A percentile compares a stretch with the other conserved stretches of the same genome.
phyloP scores from a whole-genome alignment of 768 basidiomycete genomes.

The Lactarius vividus region DNA sequence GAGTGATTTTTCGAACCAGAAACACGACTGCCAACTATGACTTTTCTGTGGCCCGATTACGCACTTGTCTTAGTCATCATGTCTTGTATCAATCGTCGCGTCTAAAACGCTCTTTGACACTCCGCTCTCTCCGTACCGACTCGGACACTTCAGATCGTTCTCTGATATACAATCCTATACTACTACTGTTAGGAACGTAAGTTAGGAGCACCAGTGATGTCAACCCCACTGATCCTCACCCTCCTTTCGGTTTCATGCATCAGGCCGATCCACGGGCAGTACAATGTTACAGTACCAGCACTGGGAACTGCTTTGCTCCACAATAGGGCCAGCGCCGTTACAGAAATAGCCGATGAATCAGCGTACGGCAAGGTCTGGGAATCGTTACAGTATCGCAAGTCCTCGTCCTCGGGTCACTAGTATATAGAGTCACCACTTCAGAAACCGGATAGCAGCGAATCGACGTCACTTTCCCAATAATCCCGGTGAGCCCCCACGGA shows the following conservation, averaged over 20 bases:
- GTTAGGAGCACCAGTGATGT: background rate
- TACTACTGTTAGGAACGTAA: background rate
- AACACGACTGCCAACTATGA: background rate
- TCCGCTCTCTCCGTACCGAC: background rate
- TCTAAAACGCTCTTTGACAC: background rate
- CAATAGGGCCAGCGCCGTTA: background rate
- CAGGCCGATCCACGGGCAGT: background rate
- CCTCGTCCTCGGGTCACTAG: background rate
- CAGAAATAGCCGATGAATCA: background rate
- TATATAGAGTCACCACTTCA: background rate
- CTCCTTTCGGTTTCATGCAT: background rate
- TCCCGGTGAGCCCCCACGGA: background rate
- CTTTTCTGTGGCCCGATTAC: background rate
- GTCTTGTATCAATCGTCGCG: background rate
- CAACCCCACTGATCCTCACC: background rate
- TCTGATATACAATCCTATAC: background rate
- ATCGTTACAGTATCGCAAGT: background rate
- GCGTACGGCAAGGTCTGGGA: background rate
- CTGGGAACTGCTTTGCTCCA: background rate
- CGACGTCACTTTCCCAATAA: too few species aligned
- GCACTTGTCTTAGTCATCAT: background rate
- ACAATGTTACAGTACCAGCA: background rate
- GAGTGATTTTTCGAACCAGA: background rate
- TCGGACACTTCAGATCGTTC: background rate
- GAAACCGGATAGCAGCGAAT: too few species aligned